Conservation (phyloP, 805 yeast genomes). For the Hanseniaspora thailandica region DNA sequence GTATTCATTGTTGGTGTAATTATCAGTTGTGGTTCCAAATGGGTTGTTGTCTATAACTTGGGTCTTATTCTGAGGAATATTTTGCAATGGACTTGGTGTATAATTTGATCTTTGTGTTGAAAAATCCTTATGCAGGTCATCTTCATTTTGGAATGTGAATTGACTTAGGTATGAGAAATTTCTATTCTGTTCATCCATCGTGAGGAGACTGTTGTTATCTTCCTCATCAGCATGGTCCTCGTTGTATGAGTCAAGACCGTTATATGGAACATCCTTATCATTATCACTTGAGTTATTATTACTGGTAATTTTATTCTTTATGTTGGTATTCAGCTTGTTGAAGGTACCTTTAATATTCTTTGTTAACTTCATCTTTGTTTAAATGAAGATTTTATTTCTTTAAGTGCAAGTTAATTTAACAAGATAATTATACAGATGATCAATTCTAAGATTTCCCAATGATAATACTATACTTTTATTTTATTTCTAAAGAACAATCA, state of each 20-base stretch:
- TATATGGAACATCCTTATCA: not conserved
- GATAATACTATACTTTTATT: too few relatives aligned
- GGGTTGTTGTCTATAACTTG: not conserved
- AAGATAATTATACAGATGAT: too few relatives aligned
- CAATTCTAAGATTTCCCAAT: too few relatives aligned
- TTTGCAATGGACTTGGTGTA: conserved; percentile 8
- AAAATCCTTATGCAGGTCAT: not conserved
- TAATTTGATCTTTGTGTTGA: not conserved
- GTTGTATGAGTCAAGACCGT: not conserved
- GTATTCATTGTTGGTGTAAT: not conserved
- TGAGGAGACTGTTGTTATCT: not conserved
- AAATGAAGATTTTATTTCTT: too few relatives aligned
- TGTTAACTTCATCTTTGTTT: conserved; percentile 6
- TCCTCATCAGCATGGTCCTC: not conserved
- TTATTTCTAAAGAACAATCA: not conserved
- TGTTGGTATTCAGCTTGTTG: conserved; percentile 7
- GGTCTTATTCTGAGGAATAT: not conserved
- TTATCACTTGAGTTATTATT: not conserved
- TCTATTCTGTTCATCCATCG: conserved; percentile 1
- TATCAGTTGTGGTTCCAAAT: not conserved
- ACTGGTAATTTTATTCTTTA: not conserved
- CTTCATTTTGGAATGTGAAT: not conserved
- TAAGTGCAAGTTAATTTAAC: too few relatives aligned
- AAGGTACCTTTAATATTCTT: conserved; percentile 6
- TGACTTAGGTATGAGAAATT: conserved; percentile 1